Conservation (phyloP, 805 yeast genomes). For the Myxozyma melibiosi region DNA sequence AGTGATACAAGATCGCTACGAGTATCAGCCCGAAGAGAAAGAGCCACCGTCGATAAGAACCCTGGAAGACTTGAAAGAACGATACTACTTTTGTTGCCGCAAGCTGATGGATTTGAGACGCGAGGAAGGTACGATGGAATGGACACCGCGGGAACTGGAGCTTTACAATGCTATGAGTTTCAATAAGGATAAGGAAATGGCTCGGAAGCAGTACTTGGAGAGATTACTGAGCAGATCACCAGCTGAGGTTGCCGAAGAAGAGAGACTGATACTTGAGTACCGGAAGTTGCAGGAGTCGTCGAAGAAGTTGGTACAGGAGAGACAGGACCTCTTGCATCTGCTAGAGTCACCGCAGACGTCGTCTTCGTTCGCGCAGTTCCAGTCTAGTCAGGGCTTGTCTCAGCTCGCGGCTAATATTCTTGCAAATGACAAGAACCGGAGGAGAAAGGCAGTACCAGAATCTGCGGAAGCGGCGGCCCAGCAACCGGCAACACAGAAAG, state of each 20-base stretch:
- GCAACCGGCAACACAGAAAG: constrained; percentile 9
- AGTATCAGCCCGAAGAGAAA: constrained; percentile 37
- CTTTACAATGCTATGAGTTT: constrained; percentile 67
- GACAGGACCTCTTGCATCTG: constrained; percentile 73
- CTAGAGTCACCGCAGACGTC: constrained; percentile 86
- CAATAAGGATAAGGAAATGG: constrained; percentile 69
- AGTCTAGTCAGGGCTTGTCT: constrained; percentile 85
- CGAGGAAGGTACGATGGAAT: constrained; percentile 46
- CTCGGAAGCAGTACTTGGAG: constrained; percentile 78
- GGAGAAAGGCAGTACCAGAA: constrained; percentile 39
- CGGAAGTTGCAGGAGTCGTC: constrained; percentile 90
- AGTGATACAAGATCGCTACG: constrained; percentile 64
- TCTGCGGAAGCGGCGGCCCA: constrained; percentile 36
- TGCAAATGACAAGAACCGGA: constrained; percentile 62
- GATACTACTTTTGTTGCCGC: constrained; percentile 71
- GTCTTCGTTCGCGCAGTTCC: constrained; percentile 71
- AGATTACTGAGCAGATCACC: constrained; percentile 81
- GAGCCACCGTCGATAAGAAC: constrained; percentile 45
- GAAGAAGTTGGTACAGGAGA: constrained; percentile 79
- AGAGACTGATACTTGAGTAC: constrained; percentile 88
- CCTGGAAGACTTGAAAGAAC: constrained; percentile 79
- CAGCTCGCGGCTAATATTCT: constrained; percentile 80
- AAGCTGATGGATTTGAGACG: constrained; percentile 53
- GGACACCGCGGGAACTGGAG: constrained; percentile 50
- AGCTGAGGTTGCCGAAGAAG: constrained; percentile 97